phyloP scores from a whole-genome alignment of 2,329 filamentous ascomycete genomes.

The Fulvia fulva region DNA sequence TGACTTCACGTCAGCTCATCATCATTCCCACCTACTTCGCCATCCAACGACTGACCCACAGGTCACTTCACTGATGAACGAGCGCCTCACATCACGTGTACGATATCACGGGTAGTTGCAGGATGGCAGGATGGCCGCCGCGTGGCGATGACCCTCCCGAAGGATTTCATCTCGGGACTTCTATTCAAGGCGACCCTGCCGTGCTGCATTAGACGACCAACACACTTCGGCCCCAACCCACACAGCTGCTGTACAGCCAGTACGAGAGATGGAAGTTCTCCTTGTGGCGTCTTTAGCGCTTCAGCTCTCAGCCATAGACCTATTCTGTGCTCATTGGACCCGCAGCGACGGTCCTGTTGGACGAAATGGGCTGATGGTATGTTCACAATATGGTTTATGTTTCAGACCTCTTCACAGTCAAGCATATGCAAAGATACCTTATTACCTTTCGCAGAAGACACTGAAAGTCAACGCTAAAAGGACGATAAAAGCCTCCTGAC shows the following conservation, averaged over 20 bases:
- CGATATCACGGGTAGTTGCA: too few species aligned
- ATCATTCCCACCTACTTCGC: too few species aligned
- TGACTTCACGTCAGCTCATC: too few species aligned
- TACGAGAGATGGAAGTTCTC: neutral
- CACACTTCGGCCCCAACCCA: neutral
- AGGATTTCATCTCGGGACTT: neutral
- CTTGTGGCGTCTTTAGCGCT: slow-evolving; percentile 2
- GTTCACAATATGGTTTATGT: neutral
- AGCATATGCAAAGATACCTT: neutral
- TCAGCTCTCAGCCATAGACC: neutral
- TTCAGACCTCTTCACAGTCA: neutral
- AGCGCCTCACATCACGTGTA: neutral
- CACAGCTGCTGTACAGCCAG: neutral
- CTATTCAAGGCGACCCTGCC: neutral
- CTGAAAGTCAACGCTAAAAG: neutral
- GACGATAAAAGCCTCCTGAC: neutral
- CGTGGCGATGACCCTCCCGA: neutral
- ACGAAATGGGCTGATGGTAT: neutral
- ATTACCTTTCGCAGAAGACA: neutral
- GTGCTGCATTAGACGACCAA: neutral
- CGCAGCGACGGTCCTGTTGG: neutral
- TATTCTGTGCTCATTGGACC: neutral
- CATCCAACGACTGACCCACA: too few species aligned
- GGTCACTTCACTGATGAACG: too few species aligned
- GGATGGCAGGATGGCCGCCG: neutral